Percentiles rank a stretch among this genome's conserved stretches.
phyloP scores from a whole-genome alignment of 495 filamentous ascomycete genomes.

The Pyrenula aspistea region DNA sequence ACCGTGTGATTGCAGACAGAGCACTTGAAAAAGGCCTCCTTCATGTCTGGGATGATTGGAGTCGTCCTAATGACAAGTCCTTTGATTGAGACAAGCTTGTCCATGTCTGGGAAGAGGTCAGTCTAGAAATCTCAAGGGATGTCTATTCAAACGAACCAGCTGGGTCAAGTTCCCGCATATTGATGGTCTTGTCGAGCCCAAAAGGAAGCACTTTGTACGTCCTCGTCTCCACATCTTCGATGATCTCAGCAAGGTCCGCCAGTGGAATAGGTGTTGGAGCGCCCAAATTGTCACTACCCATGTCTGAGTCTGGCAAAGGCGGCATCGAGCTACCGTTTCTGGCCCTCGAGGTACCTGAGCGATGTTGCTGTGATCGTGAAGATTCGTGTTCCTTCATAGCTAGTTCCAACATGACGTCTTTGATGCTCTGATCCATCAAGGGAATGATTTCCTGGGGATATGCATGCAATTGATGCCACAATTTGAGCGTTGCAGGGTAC shows the following conservation, averaged over 20 bases:
- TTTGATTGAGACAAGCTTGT: conserved; percentile 92
- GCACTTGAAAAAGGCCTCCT: conserved; percentile 91
- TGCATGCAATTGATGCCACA: conserved; percentile 87
- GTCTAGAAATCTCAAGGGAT: conserved; percentile 4
- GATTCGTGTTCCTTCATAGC: conserved; percentile 70
- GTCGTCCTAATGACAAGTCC: conserved; percentile 93
- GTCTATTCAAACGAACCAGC: conserved; percentile 34
- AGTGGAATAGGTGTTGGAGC: conserved; percentile 17
- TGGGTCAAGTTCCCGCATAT: conserved; percentile 91
- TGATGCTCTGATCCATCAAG: conserved; percentile 87
- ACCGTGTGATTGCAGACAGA: conserved; percentile 83
- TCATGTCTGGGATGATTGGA: conserved; percentile 97
- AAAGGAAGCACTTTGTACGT: conserved; percentile 80
- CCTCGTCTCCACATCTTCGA: conserved; percentile 54
- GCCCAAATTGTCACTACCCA: conserved; percentile 29
- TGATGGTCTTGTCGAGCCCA: conserved; percentile 75
- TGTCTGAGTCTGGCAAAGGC: conserved; percentile 64
- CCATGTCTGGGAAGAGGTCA: conserved; percentile 53
- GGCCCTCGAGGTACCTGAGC: conserved; percentile 22
- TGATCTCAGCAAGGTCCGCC: conserved; percentile 43
- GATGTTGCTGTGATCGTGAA: conserved; percentile 40
- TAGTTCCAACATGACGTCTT: conserved; percentile 86
- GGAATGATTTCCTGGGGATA: conserved; percentile 95
- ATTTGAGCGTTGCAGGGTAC: conserved; percentile 81
- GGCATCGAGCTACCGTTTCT: conserved; percentile 57